These are phyloP conservation scores for Saturnispora dispora DNA, from an alignment of 805 yeast species.

Conservation along the genomic window DNA sequence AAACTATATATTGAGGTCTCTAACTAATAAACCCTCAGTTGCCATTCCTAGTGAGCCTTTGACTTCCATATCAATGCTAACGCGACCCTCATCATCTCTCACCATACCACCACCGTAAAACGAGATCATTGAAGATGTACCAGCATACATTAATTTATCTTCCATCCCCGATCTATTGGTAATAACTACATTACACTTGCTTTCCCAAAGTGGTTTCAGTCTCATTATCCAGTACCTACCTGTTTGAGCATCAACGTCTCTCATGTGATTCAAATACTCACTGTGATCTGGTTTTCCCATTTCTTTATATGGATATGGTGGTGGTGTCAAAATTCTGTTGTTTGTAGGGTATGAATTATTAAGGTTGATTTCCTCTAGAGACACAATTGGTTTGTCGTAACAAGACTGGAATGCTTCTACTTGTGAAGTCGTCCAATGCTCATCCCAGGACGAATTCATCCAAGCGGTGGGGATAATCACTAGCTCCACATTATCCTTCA, in stretches of 20 bases:
- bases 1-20: constrained; percentile 35
- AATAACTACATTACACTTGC: constrained; percentile 33
- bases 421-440: constrained; percentile 17
- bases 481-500: constrained; percentile 39
- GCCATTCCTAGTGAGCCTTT: constrained; percentile 55
- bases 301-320: not conserved
- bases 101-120: constrained; percentile 35
- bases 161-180: constrained; percentile 80
- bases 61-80: constrained; percentile 37
- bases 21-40: constrained; percentile 50
- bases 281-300: not conserved
- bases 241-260: constrained; percentile 20
- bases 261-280: constrained; percentile 9
- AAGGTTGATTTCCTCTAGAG: constrained; percentile 15
- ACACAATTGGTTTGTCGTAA: constrained; percentile 13
- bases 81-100: constrained; percentile 16
- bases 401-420: constrained; percentile 13
- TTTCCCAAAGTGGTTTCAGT: constrained; percentile 28
- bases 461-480: constrained; percentile 82
- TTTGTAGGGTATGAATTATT: constrained; percentile 2
- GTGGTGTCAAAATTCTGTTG: constrained; percentile 5
- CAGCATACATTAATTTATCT: constrained; percentile 56
- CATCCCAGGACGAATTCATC: constrained; percentile 44
- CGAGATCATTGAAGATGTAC: constrained; percentile 49
- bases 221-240: constrained; percentile 62